Conservation (phyloP, 2,329 filamentous ascomycete species). For the Cryphonectria radicalis region DNA sequence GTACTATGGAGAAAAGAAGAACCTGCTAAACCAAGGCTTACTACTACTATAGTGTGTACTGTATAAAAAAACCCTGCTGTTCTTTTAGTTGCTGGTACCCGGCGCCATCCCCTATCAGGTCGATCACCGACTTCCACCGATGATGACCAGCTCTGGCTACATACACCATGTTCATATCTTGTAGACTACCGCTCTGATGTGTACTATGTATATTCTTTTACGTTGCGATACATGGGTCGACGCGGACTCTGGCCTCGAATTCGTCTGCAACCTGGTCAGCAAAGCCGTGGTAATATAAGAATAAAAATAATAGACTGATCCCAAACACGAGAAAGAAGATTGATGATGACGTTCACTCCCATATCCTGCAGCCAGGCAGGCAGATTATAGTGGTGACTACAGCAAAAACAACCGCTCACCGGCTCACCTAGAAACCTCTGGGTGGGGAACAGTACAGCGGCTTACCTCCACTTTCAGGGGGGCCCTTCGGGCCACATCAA, state of each 20-base stretch:
- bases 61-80: background rate
- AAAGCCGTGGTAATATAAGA: background rate
- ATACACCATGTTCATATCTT: background rate
- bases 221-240: background rate
- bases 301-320: background rate
- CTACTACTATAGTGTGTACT: background rate
- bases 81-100: background rate
- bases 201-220: too few species aligned
- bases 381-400: background rate
- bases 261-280: background rate
- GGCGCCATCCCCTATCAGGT: conserved; percentile 23
- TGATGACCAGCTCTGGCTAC: background rate
- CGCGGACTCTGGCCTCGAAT: background rate
- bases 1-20: background rate
- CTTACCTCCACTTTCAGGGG: conserved; percentile 1
- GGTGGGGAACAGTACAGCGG: background rate
- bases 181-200: background rate
- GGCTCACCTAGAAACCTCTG: background rate
- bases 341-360: background rate
- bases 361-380: background rate
- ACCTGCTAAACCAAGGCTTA: background rate
- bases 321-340: background rate
- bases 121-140: conserved; percentile 22
- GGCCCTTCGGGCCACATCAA: background rate
- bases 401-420: background rate